Base-by-base conservation (phyloP, 495 filamentous ascomycete species). In the Delitschia confertaspora region DNA sequence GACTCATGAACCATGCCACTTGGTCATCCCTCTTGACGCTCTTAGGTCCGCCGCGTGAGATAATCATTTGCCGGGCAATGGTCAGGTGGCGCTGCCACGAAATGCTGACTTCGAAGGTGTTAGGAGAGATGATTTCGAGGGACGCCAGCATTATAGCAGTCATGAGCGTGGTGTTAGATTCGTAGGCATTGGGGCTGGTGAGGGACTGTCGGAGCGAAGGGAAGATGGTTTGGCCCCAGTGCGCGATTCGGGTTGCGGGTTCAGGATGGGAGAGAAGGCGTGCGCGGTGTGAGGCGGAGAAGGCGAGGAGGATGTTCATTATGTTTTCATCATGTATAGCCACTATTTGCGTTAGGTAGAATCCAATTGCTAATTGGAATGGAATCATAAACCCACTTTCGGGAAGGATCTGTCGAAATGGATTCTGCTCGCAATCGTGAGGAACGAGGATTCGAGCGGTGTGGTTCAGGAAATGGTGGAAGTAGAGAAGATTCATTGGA, bases 81-180 rank as follows among this genome's bases (percentile, higher is more conserved):
- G 77, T 76, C 5, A 93, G 70, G 60, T 91, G 85, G 22, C 70
- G 76, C 49, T 85, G 80, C 86, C 86, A 93, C 0, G 74, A 64
- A 20, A 80, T 74, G 3, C 79, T 75, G 3, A 84, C 75, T 35
- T 77, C 75, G 51, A 93, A 89, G 1, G 83, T 80, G 38, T 79
- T 81, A 5, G 86, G 86, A 2, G 83, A 86, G 30, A 93, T 79
- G 30, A 93, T 93, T 51, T 93, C 82, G 33, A 91, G 67, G 0
- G 85, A 89, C 4, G 85, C 74, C 23, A 93, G 68, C 83, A 93
- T 85, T 42, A 93, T 87, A 2, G 85, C 83, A 0, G 86, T 85
- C 7, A 86, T 83, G 14, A 93, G 69, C 49, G 83, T 85, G 26
- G 75, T 74, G 56, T 87, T 78, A 14, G 80, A 79, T 32, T 85